A percentile compares a stretch with the other conserved stretches of the same genome.
Evolutionary conservation across 1,284 basidiomycete species (phyloP).

Genomic region (Trametes sp.): DNA sequence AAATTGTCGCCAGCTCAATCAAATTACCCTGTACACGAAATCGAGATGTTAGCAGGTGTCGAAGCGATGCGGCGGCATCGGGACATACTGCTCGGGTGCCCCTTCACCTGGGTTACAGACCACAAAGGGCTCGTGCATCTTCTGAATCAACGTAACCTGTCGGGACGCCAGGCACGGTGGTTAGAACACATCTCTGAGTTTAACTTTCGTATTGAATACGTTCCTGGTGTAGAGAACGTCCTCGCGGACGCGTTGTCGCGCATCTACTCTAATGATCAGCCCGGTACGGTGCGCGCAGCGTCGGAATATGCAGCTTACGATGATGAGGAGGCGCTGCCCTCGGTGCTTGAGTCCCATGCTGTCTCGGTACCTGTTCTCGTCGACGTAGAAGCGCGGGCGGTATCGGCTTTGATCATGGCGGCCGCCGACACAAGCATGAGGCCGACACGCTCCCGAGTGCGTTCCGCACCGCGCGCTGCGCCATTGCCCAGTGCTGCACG

Average conservation of each 20-base stretch:
- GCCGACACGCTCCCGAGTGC: no score
- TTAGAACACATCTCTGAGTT: no score
- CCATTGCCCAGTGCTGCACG: no score
- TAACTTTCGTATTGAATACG: no score
- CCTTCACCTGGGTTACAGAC: conserved; percentile 38
- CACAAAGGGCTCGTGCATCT: conserved; percentile 39
- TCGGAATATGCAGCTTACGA: conserved; percentile 35
- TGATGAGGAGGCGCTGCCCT: no score
- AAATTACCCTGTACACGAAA: no score
- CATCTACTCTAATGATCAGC: conserved; percentile 42
- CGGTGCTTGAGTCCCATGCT: neutral
- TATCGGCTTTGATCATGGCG: no score
- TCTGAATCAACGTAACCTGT: conserved; percentile 35
- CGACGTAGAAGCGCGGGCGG: neutral
- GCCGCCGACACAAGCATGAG: no score
- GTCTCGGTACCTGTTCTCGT: neutral
- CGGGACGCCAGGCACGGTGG: no score
- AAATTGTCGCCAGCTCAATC: conserved; percentile 43
- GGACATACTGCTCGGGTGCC: conserved; percentile 33
- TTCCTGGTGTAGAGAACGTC: no score
- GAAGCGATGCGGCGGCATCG: conserved; percentile 41
- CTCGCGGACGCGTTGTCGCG: conserved; percentile 44
- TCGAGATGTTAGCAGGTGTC: conserved; percentile 42
- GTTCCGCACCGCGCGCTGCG: no score
- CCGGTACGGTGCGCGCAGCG: conserved; percentile 32